A percentile compares a stretch with the other conserved stretches of the same genome.
phyloP scores from a whole-genome alignment of 768 basidiomycete species.

The Termitomyces sp. region DNA sequence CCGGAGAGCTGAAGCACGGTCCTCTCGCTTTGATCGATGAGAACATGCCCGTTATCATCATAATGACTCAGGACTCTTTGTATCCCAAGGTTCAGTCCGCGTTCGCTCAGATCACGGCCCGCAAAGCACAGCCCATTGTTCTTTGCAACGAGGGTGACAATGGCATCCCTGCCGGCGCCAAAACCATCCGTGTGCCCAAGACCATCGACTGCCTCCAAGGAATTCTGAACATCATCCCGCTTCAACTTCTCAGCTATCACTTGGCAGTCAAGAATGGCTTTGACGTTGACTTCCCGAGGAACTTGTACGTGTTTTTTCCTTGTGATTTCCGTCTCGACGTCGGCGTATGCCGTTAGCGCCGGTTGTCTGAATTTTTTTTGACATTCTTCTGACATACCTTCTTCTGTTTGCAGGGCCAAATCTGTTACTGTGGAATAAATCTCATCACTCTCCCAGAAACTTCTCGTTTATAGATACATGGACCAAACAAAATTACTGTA shows the following conservation, averaged over 20 bases:
- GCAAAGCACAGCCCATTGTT: constrained; percentile 93
- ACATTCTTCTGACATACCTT: constrained; percentile 7
- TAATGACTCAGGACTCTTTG: constrained; percentile 98
- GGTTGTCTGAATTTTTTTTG: not conserved
- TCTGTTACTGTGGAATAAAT: constrained; percentile 74
- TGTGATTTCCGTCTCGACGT: no score
- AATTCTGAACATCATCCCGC: constrained; percentile 91
- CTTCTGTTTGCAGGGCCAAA: constrained; percentile 50
- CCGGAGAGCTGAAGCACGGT: constrained; percentile 98
- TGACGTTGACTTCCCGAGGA: constrained; percentile 98
- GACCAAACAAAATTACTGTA: constrained; percentile 24
- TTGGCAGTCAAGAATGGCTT: constrained; percentile 93
- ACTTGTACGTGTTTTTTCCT: constrained; percentile 58
- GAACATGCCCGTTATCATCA: constrained; percentile 97
- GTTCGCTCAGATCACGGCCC: constrained; percentile 94
- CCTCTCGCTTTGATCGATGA: constrained; percentile 97
- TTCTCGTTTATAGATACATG: constrained; percentile 4
- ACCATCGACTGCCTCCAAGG: constrained; percentile 96
- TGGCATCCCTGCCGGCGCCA: constrained; percentile 65
- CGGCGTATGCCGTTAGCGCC: not conserved
- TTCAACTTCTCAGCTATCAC: constrained; percentile 95
- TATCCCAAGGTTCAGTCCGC: constrained; percentile 99
- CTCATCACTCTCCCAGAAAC: not conserved
- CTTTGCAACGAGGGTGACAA: constrained; percentile 93
- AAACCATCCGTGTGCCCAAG: constrained; percentile 92